Evolutionary conservation across 2,329 filamentous ascomycete genomes (phyloP).

Genomic region (Colletotrichum sp.): DNA sequence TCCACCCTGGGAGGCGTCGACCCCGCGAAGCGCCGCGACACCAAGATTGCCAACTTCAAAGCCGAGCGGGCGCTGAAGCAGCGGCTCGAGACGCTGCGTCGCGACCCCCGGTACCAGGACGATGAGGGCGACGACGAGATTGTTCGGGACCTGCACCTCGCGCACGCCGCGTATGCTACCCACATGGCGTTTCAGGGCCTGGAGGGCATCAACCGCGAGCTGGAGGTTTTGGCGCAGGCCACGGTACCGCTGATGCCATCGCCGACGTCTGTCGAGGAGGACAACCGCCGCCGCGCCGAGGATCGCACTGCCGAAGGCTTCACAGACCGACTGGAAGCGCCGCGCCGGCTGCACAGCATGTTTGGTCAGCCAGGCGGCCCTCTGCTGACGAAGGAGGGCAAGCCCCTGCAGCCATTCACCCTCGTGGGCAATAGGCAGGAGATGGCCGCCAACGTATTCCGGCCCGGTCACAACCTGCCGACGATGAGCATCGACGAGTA

Average conservation of each 20-base stretch:
- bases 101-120: conserved; percentile 56
- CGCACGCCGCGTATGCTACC: conserved; percentile 73
- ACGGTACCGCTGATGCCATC: conserved; percentile 56
- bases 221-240: conserved; percentile 80
- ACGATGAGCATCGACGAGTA: conserved; percentile 99
- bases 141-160: conserved; percentile 79
- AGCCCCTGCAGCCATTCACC: conserved; percentile 90
- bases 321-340: conserved; percentile 76
- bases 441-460: conserved; percentile 81
- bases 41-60: conserved; percentile 85
- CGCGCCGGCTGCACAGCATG: conserved; percentile 54
- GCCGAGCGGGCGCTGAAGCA: conserved; percentile 85
- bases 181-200: conserved; percentile 86
- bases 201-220: conserved; percentile 85
- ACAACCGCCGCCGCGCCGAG: conserved; percentile 43
- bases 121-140: conserved; percentile 82
- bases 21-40: conserved; percentile 73
- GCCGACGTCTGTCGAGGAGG: conserved; percentile 51
- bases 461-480: conserved; percentile 88
- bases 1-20: conserved; percentile 64
- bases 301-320: conserved; percentile 55
- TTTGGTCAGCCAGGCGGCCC: conserved; percentile 62
- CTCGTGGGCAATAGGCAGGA: conserved; percentile 79
- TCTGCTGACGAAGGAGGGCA: conserved; percentile 78
- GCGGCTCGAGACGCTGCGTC: conserved; percentile 69